A percentile compares a stretch with the other conserved stretches of the same genome.
These are phyloP conservation scores for Penicillium janthinellum DNA, from an alignment of 2,329 filamentous ascomycete species.

Conservation along the genomic window DNA sequence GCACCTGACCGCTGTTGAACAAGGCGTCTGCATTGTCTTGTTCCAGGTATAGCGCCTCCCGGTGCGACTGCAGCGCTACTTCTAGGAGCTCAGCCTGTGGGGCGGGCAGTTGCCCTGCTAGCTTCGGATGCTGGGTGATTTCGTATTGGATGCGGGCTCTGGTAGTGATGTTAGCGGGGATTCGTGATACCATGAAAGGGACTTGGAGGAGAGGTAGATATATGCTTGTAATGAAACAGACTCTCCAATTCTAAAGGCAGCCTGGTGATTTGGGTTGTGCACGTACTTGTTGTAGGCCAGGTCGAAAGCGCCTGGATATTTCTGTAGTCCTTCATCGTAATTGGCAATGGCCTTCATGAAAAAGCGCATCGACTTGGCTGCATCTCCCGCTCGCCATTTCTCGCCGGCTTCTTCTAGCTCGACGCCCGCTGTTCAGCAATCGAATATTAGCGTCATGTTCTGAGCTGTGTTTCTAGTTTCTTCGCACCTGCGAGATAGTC, in stretches of 20 bases:
- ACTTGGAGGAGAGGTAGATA: background rate
- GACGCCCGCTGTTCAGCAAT: constrained; percentile 56
- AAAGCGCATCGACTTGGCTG: constrained; percentile 62
- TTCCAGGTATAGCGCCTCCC: constrained; percentile 61
- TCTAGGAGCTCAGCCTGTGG: constrained; percentile 58
- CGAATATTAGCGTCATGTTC: background rate
- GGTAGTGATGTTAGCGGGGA: background rate
- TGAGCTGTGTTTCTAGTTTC: background rate
- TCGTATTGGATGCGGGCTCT: constrained; percentile 71
- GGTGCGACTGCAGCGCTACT: constrained; percentile 65
- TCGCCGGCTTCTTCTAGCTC: constrained; percentile 71
- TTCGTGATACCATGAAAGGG: background rate
- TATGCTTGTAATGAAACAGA: background rate
- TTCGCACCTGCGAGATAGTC: constrained; percentile 64
- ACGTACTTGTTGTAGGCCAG: constrained; percentile 73
- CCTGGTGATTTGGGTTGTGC: background rate
- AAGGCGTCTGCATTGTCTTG: constrained; percentile 66
- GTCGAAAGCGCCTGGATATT: constrained; percentile 66
- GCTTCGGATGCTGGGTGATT: constrained; percentile 66
- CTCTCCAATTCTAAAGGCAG: background rate
- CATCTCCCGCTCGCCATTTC: constrained; percentile 73
- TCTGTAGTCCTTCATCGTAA: constrained; percentile 65
- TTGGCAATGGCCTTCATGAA: constrained; percentile 65
- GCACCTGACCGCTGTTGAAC: constrained; percentile 72
- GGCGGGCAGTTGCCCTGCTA: constrained; percentile 61